Evolutionary conservation across 2,329 filamentous ascomycete species (phyloP), one percentile per base, ranked within the genome.

Genomic region (Nothophaeocryptopus gaeumannii): DNA sequence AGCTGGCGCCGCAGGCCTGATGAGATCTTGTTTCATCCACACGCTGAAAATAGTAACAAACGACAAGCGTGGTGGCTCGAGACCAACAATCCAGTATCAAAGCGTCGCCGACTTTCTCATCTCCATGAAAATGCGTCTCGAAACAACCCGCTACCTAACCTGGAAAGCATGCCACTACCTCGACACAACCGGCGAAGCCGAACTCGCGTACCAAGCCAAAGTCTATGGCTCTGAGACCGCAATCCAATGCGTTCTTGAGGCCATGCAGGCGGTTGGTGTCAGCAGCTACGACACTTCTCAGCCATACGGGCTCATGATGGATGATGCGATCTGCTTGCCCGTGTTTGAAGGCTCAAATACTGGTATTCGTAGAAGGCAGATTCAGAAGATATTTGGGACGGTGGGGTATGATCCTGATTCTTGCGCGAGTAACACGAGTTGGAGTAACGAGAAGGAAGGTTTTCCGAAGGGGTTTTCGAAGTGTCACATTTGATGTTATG

Each of bases 141-240:
- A 41, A 20, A 41, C 39, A 11, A 41, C 39, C 11, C 39, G 39
- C 9, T 41, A 41, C 16, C 39, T 41, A 2, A 41, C 39, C 9
- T 41, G 39, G 39, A 41, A 41, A 20, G 39, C 39, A 4, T 41
- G 39, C 39, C 39, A 41, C 20, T 41, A 41, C 26, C 39, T 41
- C 11, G 39, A 41, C 15, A 41, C 16, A 10, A 41, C 39, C 8
- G 39, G 39, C 8, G 39, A 41, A 29, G 39, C 39, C 2, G 39
- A 41, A 20, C 26, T 41, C 8, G 39, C 39, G 3, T 41, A 41
- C 11, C 39, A 41, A 29, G 39, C 39, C 13, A 41, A 41, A 29
- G 15, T 41, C 8, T 41, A 41, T 11, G 39, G 39, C 16, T 41
- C 39, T 7, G 39, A 41, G 39, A 41, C 39, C 7, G 39, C 39